Evolutionary conservation across 495 filamentous ascomycete species (phyloP), one percentile per base, ranked within the genome.

Genomic region (Hypoxylon intermedium): DNA sequence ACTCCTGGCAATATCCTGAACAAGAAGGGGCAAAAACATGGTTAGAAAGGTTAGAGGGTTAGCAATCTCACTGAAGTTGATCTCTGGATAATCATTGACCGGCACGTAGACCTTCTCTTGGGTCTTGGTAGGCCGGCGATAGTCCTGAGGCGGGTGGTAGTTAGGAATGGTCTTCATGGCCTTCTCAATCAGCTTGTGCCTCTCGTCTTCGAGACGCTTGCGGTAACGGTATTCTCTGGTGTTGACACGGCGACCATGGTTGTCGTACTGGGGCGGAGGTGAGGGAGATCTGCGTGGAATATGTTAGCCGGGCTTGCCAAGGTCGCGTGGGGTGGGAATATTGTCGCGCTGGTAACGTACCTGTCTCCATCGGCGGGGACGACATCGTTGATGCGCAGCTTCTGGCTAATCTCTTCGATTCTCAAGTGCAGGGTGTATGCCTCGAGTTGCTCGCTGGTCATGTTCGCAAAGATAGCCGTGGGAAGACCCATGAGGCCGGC

Each of bases 61-160:
- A 95, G 92, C 87, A 89, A 93, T 93, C 93, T 90, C 97, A 98
- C 94, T 98, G 91, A 98, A 99, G 90, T 99, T 99, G 90, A 99
- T 97, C 79, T 98, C 95, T 83, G 95, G 95, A 80, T 99, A 99
- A 78, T 99, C 95, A 87, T 98, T 98, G 80, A 98, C 94, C 70
- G 94, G 94, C 72, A 98, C 94, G 75, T 98, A 98, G 87, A 98
- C 93, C 85, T 98, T 98, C 86, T 98, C 94, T 77, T 97, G 92
- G 69, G 94, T 97, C 89, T 98, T 98, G 69, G 92, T 96, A 31
- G 94, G 94, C 51, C 94, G 91, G 72, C 94, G 90, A 74, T 98
- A 98, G 75, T 98, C 94, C 79, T 91, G 87, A 34, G 94, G 94
- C 67, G 94, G 93, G 74, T 97, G 90, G 69, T 98, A 98, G 82